Percentiles rank a stretch among this genome's conserved stretches.
phyloP scores from a whole-genome alignment of 768 basidiomycete species.

The Phylloporus rhodoxanthus region DNA sequence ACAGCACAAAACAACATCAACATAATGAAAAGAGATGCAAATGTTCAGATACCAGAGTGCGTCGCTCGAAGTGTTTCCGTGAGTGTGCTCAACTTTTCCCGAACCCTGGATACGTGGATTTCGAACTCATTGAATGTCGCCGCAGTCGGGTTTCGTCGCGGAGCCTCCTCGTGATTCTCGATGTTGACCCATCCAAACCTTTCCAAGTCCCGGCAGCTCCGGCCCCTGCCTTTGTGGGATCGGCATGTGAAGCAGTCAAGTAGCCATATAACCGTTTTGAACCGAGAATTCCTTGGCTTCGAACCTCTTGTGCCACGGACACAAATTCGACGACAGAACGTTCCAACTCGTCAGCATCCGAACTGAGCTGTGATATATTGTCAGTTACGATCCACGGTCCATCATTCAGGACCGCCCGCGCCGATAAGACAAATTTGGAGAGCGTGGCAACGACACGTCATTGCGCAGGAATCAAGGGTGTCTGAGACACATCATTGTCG shows the following conservation, averaged over 20 bases:
- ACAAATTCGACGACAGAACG: conserved; percentile 64
- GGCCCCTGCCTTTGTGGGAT: conserved; percentile 41
- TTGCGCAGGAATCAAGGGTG: conserved; percentile 67
- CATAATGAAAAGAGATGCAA: neutral
- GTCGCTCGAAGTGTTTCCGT: conserved; percentile 16
- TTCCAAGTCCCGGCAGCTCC: conserved; percentile 49
- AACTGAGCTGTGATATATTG: conserved; percentile 46
- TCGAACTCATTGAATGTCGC: conserved; percentile 33
- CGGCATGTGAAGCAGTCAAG: conserved; percentile 33
- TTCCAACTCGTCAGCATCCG: conserved; percentile 69
- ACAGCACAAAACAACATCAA: conserved; percentile 1
- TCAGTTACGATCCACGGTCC: conserved; percentile 23
- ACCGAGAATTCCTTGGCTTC: conserved; percentile 23
- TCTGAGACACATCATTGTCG: conserved; percentile 39
- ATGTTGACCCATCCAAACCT: conserved; percentile 45
- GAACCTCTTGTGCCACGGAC: conserved; percentile 48
- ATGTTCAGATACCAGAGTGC: conserved; percentile 14
- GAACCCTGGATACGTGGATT: conserved; percentile 20
- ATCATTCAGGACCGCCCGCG: conserved; percentile 65
- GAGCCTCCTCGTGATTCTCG: conserved; percentile 31
- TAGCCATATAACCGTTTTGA: conserved; percentile 35
- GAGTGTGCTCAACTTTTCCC: conserved; percentile 24
- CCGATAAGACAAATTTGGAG: conserved; percentile 80
- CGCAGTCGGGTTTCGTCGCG: conserved; percentile 22
- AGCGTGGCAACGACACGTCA: conserved; percentile 81